Evolutionary conservation across 2,329 filamentous ascomycete genomes (phyloP).

Genomic region (Stachybotrys elegans): DNA sequence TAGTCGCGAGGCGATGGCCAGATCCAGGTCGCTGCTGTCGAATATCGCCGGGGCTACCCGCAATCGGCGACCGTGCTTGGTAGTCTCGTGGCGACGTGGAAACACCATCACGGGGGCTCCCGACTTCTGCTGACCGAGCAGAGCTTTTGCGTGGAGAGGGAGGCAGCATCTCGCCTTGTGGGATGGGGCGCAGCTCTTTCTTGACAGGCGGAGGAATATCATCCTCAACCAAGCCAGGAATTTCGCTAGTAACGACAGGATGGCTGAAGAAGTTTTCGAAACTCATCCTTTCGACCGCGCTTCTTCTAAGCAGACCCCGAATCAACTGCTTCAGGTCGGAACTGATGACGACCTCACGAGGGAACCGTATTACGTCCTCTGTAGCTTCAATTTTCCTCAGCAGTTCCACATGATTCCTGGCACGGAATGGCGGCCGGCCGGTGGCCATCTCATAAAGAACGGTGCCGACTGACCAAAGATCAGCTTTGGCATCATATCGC

Average conservation of each 20-base stretch:
- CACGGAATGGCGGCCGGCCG: slow-evolving; percentile 84
- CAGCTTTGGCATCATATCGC: slow-evolving; percentile 94
- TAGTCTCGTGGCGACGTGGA: slow-evolving; percentile 38
- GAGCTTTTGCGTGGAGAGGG: slow-evolving; percentile 18
- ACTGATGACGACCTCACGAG: slow-evolving; percentile 65
- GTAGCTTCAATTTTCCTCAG: slow-evolving; percentile 86
- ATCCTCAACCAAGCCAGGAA: slow-evolving; percentile 76
- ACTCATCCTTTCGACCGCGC: slow-evolving; percentile 76
- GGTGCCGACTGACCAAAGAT: slow-evolving; percentile 96
- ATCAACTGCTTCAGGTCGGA: slow-evolving; percentile 77
- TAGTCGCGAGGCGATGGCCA: slow-evolving; percentile 29
- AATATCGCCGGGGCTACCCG: slow-evolving; percentile 36
- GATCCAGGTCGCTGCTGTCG: slow-evolving; percentile 22
- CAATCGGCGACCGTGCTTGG: slow-evolving; percentile 35
- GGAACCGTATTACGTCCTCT: slow-evolving; percentile 81
- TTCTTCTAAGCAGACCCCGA: slow-evolving; percentile 75
- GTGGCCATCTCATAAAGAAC: slow-evolving; percentile 94
- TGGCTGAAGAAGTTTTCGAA: slow-evolving; percentile 84
- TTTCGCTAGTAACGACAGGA: slow-evolving; percentile 65
- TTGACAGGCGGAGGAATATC: slow-evolving; percentile 49
- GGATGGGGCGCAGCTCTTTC: slow-evolving; percentile 29
- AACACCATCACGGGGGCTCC: slow-evolving; percentile 25
- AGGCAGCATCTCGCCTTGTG: slow-evolving; percentile 22
- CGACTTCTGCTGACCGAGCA: slow-evolving; percentile 33
- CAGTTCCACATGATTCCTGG: slow-evolving; percentile 90